Conservation (phyloP, 306 rosid genomes). For the Casuarina glauca region DNA sequence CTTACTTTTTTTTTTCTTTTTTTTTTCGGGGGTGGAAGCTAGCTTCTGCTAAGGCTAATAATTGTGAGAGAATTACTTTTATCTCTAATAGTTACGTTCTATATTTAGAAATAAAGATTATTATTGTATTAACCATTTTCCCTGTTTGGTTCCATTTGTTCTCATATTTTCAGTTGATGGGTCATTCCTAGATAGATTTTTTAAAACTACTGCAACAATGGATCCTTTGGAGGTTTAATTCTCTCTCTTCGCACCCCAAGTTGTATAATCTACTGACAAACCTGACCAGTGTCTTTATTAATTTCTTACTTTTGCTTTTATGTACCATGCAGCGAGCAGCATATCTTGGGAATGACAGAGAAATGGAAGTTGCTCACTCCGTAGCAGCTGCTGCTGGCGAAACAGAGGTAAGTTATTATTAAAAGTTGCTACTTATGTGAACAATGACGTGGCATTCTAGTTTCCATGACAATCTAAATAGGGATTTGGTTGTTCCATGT, state of each 20-base stretch:
- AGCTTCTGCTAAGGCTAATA: neutral
- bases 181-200: slow-evolving; percentile 82
- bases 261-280: neutral
- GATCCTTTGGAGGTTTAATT: slow-evolving; percentile 72
- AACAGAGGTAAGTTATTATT: slow-evolving; percentile 57
- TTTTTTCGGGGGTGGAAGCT: too few species aligned
- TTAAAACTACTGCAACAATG: slow-evolving; percentile 74
- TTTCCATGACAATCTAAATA: neutral
- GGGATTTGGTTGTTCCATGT: neutral
- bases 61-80: neutral
- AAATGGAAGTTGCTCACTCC: slow-evolving; percentile 93
- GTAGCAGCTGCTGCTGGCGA: slow-evolving; percentile 93
- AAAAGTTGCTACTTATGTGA: neutral
- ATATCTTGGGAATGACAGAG: slow-evolving; percentile 77
- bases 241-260: neutral
- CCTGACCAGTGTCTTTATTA: neutral
- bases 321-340: slow-evolving; percentile 62
- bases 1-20: neutral
- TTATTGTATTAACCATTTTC: neutral
- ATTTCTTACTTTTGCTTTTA: slow-evolving; percentile 11
- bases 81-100: neutral
- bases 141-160: neutral
- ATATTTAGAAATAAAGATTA: neutral
- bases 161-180: slow-evolving; percentile 51
- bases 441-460: slow-evolving; percentile 8